Percentiles rank a stretch among this genome's conserved stretches.
Conservation (phyloP, 2,329 filamentous ascomycete species). For the Botrytis squamosa region DNA sequence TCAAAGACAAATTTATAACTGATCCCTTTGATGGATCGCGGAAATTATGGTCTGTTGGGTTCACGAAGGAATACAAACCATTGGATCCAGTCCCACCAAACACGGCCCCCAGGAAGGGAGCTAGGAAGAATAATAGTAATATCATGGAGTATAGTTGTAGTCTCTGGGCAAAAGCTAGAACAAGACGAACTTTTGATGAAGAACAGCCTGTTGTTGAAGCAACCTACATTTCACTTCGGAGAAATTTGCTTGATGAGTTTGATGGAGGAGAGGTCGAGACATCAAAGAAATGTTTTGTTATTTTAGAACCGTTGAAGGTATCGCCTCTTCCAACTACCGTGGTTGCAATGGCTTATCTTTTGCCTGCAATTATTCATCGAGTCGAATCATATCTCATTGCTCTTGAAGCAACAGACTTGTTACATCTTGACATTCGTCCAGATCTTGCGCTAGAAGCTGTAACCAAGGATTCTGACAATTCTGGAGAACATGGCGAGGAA, state of each 20-base stretch:
- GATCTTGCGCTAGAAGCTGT: conserved; percentile 80
- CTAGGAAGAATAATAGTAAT: conserved; percentile 48
- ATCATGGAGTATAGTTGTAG: conserved; percentile 86
- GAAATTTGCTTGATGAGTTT: conserved; percentile 76
- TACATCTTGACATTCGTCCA: conserved; percentile 64
- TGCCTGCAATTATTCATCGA: conserved; percentile 82
- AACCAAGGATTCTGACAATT: conserved; percentile 89
- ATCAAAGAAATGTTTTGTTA: conserved; percentile 60
- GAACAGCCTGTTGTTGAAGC: conserved; percentile 82
- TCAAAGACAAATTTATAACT: conserved; percentile 52
- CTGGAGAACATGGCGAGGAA: conserved; percentile 66
- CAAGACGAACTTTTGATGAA: conserved; percentile 53
- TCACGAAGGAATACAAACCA: conserved; percentile 59
- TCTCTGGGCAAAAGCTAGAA: conserved; percentile 61
- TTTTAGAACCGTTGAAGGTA: conserved; percentile 72
- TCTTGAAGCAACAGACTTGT: conserved; percentile 66
- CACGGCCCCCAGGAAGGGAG: conserved; percentile 49
- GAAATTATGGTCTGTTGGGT: conserved; percentile 55
- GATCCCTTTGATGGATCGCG: conserved; percentile 63
- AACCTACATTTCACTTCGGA: conserved; percentile 70
- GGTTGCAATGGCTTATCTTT: conserved; percentile 70
- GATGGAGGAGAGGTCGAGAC: conserved; percentile 49
- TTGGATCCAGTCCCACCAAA: conserved; percentile 63
- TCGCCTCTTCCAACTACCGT: conserved; percentile 68
- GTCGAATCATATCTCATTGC: conserved; percentile 80